Evolutionary conservation across 2,329 filamentous ascomycete genomes (phyloP).

Genomic region (Lojkania enalia): DNA sequence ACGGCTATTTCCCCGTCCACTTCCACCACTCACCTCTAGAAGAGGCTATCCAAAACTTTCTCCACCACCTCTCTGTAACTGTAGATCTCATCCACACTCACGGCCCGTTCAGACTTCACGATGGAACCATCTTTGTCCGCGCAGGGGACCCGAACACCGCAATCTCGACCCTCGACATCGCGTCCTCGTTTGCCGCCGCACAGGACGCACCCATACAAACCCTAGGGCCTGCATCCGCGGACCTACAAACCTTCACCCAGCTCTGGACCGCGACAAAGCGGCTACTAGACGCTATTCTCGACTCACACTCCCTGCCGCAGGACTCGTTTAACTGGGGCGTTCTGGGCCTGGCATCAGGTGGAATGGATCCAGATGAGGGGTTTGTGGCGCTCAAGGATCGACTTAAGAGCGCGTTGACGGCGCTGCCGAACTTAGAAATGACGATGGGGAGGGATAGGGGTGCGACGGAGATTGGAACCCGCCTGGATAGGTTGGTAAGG

Average conservation of each 20-base stretch:
- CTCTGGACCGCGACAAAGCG: conserved; percentile 18
- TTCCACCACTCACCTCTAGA: not conserved
- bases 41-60: not conserved
- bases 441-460: conserved; percentile 1
- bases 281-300: conserved; percentile 17
- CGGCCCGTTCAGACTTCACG: not conserved
- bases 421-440: conserved; percentile 13
- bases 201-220: conserved; percentile 22
- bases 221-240: conserved; percentile 12
- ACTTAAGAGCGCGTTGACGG: conserved; percentile 14
- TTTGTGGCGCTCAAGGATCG: conserved; percentile 18
- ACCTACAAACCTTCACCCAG: conserved; percentile 19
- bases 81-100: not conserved
- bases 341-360: conserved; percentile 21
- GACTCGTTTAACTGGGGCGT: conserved; percentile 27
- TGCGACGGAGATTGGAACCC: conserved; percentile 5
- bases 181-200: conserved; percentile 21
- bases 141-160: conserved; percentile 8
- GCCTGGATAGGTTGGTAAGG: conserved; percentile 7
- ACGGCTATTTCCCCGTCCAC: conserved; percentile 7
- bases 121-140: not conserved
- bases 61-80: not conserved
- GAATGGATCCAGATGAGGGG: conserved; percentile 5
- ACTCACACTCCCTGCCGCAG: conserved; percentile 10
- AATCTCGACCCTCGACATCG: conserved; percentile 10